Evolutionary conservation across 2,329 filamentous ascomycete species (phyloP).

Genomic region (Lachnellula arida): DNA sequence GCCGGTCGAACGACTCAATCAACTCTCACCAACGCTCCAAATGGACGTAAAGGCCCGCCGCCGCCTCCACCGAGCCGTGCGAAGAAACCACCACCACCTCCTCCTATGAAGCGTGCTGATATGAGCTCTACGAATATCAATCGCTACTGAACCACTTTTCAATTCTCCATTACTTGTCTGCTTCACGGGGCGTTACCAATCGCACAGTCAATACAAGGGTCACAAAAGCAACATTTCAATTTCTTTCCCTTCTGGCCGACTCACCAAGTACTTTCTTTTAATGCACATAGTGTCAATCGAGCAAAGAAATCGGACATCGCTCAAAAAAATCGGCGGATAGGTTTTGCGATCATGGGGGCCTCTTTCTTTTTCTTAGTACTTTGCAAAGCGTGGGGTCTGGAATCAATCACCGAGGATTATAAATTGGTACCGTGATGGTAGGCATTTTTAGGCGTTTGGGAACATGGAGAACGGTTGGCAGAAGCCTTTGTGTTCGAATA

Average conservation of each 20-base stretch:
- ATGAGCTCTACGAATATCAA: constrained; percentile 23
- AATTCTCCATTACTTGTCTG: background rate
- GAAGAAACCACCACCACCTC: constrained; percentile 63
- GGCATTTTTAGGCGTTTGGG: background rate
- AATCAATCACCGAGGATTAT: background rate
- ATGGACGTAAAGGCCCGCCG: constrained; percentile 49
- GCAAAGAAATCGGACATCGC: too few species aligned
- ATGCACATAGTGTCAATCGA: too few species aligned
- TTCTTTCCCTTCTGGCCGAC: too few species aligned
- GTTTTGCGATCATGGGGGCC: background rate
- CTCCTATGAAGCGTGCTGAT: constrained; percentile 54
- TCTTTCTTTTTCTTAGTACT: background rate
- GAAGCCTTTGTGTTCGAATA: too few species aligned
- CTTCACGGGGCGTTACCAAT: background rate
- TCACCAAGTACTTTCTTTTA: too few species aligned
- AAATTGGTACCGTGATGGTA: background rate
- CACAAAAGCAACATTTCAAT: background rate
- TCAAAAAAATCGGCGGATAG: background rate
- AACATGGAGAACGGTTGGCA: background rate
- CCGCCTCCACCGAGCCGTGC: constrained; percentile 57
- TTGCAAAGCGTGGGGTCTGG: background rate
- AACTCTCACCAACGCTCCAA: constrained; percentile 31
- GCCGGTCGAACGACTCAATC: constrained; percentile 45
- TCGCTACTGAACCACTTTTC: constrained; percentile 12
- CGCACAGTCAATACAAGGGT: background rate